A percentile compares a stretch with the other conserved stretches of the same genome.
Conservation (phyloP, 2,329 filamentous ascomycete species). For the Chrysosphaeria jannelii region DNA sequence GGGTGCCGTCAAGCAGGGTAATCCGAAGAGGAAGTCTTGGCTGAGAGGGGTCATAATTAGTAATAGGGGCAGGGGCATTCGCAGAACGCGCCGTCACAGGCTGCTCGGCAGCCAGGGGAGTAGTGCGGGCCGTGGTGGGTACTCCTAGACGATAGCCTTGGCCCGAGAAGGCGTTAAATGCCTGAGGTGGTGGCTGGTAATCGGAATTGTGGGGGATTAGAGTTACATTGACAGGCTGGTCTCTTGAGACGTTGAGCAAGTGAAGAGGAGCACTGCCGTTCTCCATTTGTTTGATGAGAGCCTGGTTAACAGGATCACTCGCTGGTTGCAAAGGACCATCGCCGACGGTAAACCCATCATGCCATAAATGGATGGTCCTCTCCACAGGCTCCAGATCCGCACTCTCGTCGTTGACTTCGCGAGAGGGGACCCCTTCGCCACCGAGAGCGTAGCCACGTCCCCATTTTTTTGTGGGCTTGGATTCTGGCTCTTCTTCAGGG, state of each 20-base stretch:
- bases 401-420: constrained; percentile 27
- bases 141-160: constrained; percentile 45
- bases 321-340: constrained; percentile 52
- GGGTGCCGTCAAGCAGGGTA: constrained; percentile 47
- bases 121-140: constrained; percentile 44
- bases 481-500: constrained; percentile 4
- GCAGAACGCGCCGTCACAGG: constrained; percentile 3
- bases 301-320: constrained; percentile 45
- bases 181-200: constrained; percentile 40
- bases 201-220: constrained; percentile 47
- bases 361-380: constrained; percentile 51
- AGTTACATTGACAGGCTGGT: constrained; percentile 53
- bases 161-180: constrained; percentile 48
- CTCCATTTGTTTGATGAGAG: constrained; percentile 45
- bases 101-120: constrained; percentile 8
- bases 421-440: constrained; percentile 44
- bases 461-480: constrained; percentile 22
- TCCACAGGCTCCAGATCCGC: constrained; percentile 15
- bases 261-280: constrained; percentile 46
- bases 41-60: constrained; percentile 28
- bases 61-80: constrained; percentile 7
- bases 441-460: constrained; percentile 50
- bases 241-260: constrained; percentile 44
- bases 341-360: constrained; percentile 60
- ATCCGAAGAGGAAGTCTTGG: constrained; percentile 45